Base-by-base conservation (phyloP, 306 rosid species). In the Sindora glabra region DNA sequence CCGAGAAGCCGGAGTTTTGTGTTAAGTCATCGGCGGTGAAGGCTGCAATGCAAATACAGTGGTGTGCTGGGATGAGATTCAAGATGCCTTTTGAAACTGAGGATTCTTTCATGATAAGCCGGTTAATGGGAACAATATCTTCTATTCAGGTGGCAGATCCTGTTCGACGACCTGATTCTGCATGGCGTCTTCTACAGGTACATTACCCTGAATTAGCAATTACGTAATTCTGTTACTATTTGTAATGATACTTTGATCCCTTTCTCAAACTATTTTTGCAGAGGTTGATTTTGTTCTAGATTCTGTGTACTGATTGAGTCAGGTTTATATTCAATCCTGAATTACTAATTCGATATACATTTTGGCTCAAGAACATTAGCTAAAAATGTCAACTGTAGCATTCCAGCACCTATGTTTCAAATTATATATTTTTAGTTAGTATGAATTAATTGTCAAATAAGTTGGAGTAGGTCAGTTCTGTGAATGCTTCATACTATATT, bases 61-160 rank as follows among this genome's bases (percentile, higher is more conserved):
- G 99, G 99, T 80, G 73, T 71, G 60, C 95, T 27, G 94, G 95
- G 41, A 89, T 89, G 89, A 86, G 97, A 70, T 89, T 94, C 71
- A 94, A 94, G 76, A 94, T 94, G 96, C 94, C 99, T 23, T 89
- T 94, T 36, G 99, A 94, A 65, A 94, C 99, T 6, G 97, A 94
- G 67, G 99, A 94, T 58, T 82, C 97, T 5, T 86, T 95, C 17
- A 76, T 97, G 62, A 84, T 94, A 46, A 94, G 99, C 74, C 89
- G 99, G 99, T 94, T 94, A 68, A 89, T 89, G 96, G 99, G 99
- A 48, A 94, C 99, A 3, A 75, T 94, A 36, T 82, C 97, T 75
- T 77, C 86, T 64, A 81, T 77, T 55, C 79, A 81, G 57, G 82
- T 74, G 40, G 76, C 82, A 17, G 86, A 86, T 82, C 89, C 97